phyloP scores from a whole-genome alignment of 768 basidiomycete species.

The Lactifluus rugatus region DNA sequence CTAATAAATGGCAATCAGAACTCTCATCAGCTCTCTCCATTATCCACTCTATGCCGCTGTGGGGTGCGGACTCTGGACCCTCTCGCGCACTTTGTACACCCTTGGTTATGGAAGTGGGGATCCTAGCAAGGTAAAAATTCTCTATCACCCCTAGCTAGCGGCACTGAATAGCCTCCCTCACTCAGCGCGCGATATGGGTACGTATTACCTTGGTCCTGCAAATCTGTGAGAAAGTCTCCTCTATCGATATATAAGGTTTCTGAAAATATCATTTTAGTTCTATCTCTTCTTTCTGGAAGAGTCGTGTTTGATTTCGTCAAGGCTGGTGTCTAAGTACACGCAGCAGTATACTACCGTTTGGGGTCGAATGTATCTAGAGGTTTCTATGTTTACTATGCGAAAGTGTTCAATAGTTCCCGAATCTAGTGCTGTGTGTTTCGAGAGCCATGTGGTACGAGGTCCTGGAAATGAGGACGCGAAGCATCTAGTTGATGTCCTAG shows the following conservation, averaged over 20 bases:
- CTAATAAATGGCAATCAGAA: constrained; percentile 23
- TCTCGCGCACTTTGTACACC: constrained; percentile 38
- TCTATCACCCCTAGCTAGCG: background rate
- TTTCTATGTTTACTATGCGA: background rate
- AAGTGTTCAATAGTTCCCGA: background rate
- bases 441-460: background rate
- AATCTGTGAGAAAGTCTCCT: background rate
- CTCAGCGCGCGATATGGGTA: background rate
- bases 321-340: constrained; percentile 1
- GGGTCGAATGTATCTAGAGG: background rate
- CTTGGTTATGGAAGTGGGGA: constrained; percentile 37
- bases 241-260: background rate
- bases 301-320: constrained; percentile 5
- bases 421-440: background rate
- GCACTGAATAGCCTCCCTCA: background rate
- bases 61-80: constrained; percentile 32
- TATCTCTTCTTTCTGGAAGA: background rate
- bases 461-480: background rate
- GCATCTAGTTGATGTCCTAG: background rate
- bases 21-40: constrained; percentile 32
- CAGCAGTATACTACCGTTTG: background rate
- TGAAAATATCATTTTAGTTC: constrained; percentile 3
- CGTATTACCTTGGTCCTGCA: background rate
- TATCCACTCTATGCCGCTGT: constrained; percentile 35
- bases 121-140: constrained; percentile 30